A percentile compares a stretch with the other conserved stretches of the same genome.
Evolutionary conservation across 805 yeast species (phyloP).

Genomic region (Candida tammaniensis): DNA sequence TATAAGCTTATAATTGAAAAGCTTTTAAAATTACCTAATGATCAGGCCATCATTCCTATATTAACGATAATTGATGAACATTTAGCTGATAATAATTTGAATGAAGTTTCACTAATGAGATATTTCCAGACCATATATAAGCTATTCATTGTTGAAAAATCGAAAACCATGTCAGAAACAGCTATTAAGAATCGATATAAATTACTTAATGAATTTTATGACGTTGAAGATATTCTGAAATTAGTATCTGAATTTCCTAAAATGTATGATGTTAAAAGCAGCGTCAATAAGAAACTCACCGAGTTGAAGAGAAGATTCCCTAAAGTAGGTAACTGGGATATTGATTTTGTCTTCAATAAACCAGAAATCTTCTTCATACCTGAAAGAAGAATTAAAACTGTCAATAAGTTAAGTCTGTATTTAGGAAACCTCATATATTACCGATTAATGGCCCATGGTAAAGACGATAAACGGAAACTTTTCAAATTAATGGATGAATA

Average conservation of each 20-base stretch:
- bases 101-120: constrained; percentile 20
- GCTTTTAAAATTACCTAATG: constrained; percentile 4
- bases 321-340: constrained; percentile 7
- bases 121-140: constrained; percentile 26
- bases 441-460: constrained; percentile 16
- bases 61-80: constrained; percentile 27
- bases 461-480: constrained; percentile 18
- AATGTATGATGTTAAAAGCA: constrained; percentile 1
- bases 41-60: constrained; percentile 8
- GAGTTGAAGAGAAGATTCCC: constrained; percentile 8
- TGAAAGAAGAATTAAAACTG: constrained; percentile 21
- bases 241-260: constrained; percentile 8
- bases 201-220: constrained; percentile 26
- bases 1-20: constrained; percentile 14
- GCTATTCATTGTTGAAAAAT: constrained; percentile 19
- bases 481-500: constrained; percentile 30
- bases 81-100: constrained; percentile 30
- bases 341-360: constrained; percentile 17
- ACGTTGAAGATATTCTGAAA: constrained; percentile 14
- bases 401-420: constrained; percentile 20
- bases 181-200: constrained; percentile 16
- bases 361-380: constrained; percentile 30
- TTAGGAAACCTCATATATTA: constrained; percentile 16
- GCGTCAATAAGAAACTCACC: neutral
- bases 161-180: constrained; percentile 14